Conservation (phyloP, 192 early-diverging fungal genomes). For the Thoreauomyces humboldtii region DNA sequence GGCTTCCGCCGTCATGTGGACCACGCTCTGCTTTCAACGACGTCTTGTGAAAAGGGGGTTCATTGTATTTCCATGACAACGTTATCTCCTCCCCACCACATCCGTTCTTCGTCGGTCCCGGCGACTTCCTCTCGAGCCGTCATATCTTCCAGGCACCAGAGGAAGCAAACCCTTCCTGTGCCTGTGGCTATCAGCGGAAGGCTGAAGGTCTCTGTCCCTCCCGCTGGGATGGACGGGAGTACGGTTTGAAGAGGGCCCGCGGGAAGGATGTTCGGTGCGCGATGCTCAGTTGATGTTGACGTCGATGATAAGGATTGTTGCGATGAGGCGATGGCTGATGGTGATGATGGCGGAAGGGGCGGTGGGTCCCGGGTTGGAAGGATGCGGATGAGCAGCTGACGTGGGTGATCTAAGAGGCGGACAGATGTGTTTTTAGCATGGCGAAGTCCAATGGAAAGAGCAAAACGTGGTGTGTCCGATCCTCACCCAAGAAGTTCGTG, state of each 20-base stretch:
- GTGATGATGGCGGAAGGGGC: not conserved
- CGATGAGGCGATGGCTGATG: not conserved
- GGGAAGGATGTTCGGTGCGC: not conserved
- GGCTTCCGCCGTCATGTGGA: too few relatives aligned
- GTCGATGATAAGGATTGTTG: not conserved
- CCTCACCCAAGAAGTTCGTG: slow-evolving; percentile 7
- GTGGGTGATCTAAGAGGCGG: slow-evolving; percentile 4
- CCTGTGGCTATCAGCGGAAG: slow-evolving; percentile 7
- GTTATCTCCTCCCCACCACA: too few relatives aligned
- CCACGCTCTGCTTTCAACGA: too few relatives aligned
- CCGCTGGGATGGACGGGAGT: not conserved
- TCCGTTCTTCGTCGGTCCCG: too few relatives aligned
- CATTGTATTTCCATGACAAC: too few relatives aligned
- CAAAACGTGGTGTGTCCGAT: too few relatives aligned
- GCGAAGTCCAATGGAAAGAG: not conserved
- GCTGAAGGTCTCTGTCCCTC: not conserved
- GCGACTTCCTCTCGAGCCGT: too few relatives aligned
- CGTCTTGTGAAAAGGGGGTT: too few relatives aligned
- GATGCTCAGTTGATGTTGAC: not conserved
- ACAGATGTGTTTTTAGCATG: too few relatives aligned
- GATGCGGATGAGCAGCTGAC: slow-evolving; percentile 8
- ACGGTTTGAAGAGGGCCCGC: slow-evolving; percentile 15
- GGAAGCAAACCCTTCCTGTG: slow-evolving; percentile 1
- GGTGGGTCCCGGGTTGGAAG: slow-evolving; percentile 15
- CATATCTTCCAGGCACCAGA: slow-evolving; percentile 21